phyloP scores from a whole-genome alignment of 2,329 filamentous ascomycete species.

The Cyphellophora europaea region DNA sequence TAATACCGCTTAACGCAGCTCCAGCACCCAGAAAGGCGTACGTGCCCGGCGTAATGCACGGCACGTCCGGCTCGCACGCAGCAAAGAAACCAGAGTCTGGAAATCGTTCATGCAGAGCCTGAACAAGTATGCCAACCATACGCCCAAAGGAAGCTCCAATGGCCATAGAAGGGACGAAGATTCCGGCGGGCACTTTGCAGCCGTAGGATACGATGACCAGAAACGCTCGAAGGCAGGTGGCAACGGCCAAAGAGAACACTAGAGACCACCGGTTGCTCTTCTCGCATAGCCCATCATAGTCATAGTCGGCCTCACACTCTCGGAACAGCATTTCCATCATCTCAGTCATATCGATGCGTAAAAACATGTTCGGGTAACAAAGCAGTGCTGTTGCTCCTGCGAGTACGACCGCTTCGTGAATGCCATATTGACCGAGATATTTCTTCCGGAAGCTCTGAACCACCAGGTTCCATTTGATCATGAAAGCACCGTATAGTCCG shows the following conservation, averaged over 20 bases:
- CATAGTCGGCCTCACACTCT: conserved; percentile 81
- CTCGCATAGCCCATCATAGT: conserved; percentile 85
- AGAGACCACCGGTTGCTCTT: conserved; percentile 65
- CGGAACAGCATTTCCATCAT: conserved; percentile 97
- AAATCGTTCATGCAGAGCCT: conserved; percentile 75
- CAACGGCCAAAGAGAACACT: conserved; percentile 65
- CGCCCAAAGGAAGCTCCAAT: conserved; percentile 90
- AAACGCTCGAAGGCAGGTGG: conserved; percentile 70
- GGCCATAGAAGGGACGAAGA: conserved; percentile 97
- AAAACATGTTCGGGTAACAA: conserved; percentile 94
- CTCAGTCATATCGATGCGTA: conserved; percentile 97
- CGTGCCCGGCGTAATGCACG: conserved; percentile 94
- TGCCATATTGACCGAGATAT: conserved; percentile 73
- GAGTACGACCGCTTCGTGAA: conserved; percentile 76
- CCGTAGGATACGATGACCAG: conserved; percentile 94
- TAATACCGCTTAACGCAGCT: conserved; percentile 86
- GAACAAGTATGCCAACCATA: conserved; percentile 88
- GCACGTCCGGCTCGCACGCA: conserved; percentile 78
- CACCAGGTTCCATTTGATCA: conserved; percentile 95
- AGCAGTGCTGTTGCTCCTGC: conserved; percentile 77
- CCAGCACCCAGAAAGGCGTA: conserved; percentile 93
- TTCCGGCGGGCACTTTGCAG: conserved; percentile 94
- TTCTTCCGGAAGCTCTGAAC: conserved; percentile 90
- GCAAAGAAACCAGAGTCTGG: conserved; percentile 78
- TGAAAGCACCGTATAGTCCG: conserved; percentile 87